phyloP scores from a whole-genome alignment of 805 yeast species.

The Metschnikowia koreensis region DNA sequence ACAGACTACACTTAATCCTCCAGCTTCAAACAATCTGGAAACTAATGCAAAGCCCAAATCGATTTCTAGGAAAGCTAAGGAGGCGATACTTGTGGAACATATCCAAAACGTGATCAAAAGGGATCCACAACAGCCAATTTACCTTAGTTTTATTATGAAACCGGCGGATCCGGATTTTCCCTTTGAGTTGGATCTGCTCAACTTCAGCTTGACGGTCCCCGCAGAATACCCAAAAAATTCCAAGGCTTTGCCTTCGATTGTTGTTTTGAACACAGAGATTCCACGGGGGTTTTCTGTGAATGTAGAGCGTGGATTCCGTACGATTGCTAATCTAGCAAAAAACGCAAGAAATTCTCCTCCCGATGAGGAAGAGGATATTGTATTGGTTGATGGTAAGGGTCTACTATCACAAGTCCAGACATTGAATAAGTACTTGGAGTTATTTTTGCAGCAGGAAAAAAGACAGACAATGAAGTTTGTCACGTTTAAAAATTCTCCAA shows the following conservation, averaged over 20 bases:
- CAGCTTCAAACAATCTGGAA: neutral
- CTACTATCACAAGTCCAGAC: conserved; percentile 54
- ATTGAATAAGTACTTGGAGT: conserved; percentile 58
- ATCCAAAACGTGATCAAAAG: conserved; percentile 11
- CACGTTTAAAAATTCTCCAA: conserved; percentile 22
- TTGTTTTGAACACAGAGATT: conserved; percentile 62
- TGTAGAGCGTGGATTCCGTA: conserved; percentile 61
- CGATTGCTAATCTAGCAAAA: conserved; percentile 34
- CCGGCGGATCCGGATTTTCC: conserved; percentile 79
- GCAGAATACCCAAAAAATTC: conserved; percentile 47
- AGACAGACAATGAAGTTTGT: conserved; percentile 62
- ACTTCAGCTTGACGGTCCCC: conserved; percentile 55
- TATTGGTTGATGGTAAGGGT: conserved; percentile 47
- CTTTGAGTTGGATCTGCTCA: conserved; percentile 54
- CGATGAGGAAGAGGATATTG: conserved; percentile 24
- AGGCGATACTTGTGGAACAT: conserved; percentile 13
- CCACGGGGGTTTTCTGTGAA: conserved; percentile 68
- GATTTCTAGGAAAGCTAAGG: conserved; percentile 13
- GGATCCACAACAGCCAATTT: conserved; percentile 24
- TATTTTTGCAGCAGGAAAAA: conserved; percentile 56
- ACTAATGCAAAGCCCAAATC: neutral
- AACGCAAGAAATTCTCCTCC: conserved; percentile 15
- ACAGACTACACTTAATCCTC: neutral
- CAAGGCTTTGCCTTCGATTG: conserved; percentile 46
- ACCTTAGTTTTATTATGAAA: conserved; percentile 43